Percentiles rank a stretch among this genome's conserved stretches.
These are phyloP conservation scores for Cyberlindnera japonica DNA, from an alignment of 805 yeast species.

Conservation along the genomic window DNA sequence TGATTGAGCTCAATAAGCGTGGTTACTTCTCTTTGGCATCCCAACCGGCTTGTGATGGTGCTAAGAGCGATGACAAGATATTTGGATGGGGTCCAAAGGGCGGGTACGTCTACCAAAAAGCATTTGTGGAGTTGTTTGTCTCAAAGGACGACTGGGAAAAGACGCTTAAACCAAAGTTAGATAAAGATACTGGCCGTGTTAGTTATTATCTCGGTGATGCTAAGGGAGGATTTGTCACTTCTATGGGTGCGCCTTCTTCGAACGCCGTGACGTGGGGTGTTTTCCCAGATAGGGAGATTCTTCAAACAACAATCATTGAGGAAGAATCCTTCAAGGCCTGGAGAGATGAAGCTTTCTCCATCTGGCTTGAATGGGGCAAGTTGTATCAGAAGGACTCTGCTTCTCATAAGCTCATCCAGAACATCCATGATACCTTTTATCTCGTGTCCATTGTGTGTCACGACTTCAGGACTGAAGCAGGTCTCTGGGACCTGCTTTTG, in stretches of 20 bases:
- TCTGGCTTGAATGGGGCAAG: conserved; percentile 90
- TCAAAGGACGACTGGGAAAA: conserved; percentile 65
- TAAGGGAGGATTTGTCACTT: conserved; percentile 55
- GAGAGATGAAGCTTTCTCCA: conserved; percentile 91
- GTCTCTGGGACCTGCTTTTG: conserved; percentile 66
- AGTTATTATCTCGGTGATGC: conserved; percentile 76
- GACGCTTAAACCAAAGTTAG: conserved; percentile 49
- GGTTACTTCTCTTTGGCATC: conserved; percentile 89
- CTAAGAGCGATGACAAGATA: conserved; percentile 68
- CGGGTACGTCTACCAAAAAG: conserved; percentile 92
- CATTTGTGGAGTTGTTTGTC: conserved; percentile 89
- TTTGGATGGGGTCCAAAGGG: conserved; percentile 95
- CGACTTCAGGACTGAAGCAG: conserved; percentile 68
- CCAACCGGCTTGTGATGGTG: conserved; percentile 89
- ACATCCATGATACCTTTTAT: conserved; percentile 58
- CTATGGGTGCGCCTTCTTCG: conserved; percentile 50
- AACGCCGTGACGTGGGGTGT: conserved; percentile 98
- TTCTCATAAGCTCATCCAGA: conserved; percentile 58
- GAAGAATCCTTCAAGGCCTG: conserved; percentile 92
- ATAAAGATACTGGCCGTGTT: conserved; percentile 38
- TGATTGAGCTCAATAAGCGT: conserved; percentile 68
- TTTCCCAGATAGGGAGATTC: conserved; percentile 83
- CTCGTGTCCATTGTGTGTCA: conserved; percentile 87
- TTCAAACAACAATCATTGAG: conserved; percentile 90
- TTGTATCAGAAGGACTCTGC: conserved; percentile 55